phyloP scores from a whole-genome alignment of 2,329 filamentous ascomycete genomes.

The Amesomyces nigricolor region DNA sequence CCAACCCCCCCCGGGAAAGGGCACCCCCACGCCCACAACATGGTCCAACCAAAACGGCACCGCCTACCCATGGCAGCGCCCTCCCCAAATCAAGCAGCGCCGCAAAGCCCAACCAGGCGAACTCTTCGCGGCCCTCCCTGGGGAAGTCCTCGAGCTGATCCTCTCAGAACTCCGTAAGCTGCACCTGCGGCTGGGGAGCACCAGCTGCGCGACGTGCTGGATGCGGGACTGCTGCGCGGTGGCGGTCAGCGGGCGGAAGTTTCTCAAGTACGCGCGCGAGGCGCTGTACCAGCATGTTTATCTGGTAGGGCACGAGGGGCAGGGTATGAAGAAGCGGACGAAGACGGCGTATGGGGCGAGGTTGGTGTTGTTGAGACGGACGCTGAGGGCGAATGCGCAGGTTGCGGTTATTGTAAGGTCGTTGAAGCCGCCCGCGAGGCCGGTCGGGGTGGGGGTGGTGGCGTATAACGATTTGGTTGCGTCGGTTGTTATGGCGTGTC shows the following conservation, averaged over 20 bases:
- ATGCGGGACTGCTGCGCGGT: constrained; percentile 55
- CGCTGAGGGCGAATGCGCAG: constrained; percentile 47
- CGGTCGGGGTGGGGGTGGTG: constrained; percentile 36
- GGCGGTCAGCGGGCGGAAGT: constrained; percentile 46
- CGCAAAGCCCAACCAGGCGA: constrained; percentile 42
- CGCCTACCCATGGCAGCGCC: constrained; percentile 29
- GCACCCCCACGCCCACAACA: constrained; percentile 11
- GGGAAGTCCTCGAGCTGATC: constrained; percentile 55
- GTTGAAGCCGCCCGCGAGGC: constrained; percentile 50
- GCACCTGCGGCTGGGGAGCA: constrained; percentile 44
- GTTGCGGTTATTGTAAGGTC: constrained; percentile 51
- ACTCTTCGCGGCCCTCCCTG: constrained; percentile 49
- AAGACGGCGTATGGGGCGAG: constrained; percentile 49
- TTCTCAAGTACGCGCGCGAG: constrained; percentile 45
- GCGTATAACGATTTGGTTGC: constrained; percentile 55
- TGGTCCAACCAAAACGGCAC: constrained; percentile 19
- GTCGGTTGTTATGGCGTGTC: constrained; percentile 58
- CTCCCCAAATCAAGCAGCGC: constrained; percentile 32
- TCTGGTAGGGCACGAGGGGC: constrained; percentile 52
- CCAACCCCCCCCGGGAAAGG: constrained; percentile 9
- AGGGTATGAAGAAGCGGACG: constrained; percentile 51
- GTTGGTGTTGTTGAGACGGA: constrained; percentile 52
- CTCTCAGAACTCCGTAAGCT: constrained; percentile 46
- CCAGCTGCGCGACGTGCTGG: constrained; percentile 59
- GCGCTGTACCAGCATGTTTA: constrained; percentile 55